A percentile compares a stretch with the other conserved stretches of the same genome.
phyloP scores from a whole-genome alignment of 305 asterid species.

The Solanum chacoense region DNA sequence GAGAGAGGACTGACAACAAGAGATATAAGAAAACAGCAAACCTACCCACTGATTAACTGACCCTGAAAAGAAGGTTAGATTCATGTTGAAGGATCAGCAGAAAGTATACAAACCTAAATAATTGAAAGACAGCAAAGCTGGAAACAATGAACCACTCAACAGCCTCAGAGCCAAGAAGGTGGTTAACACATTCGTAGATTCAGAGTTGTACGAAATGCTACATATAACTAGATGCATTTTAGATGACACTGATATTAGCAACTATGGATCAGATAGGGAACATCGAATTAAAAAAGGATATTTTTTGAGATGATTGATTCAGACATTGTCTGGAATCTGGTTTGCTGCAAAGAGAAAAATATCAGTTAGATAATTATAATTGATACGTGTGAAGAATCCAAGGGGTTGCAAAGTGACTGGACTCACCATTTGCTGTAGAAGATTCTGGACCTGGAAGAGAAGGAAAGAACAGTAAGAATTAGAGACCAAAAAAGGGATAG shows the following conservation, averaged over 20 bases:
- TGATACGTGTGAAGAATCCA: not conserved
- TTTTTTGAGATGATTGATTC: slow-evolving; percentile 64
- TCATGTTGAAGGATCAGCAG: not conserved
- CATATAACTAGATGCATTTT: not conserved
- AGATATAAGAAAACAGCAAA: not conserved
- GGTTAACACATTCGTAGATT: not conserved
- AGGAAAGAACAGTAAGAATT: not conserved
- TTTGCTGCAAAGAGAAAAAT: slow-evolving; percentile 46
- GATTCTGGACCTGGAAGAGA: slow-evolving; percentile 64
- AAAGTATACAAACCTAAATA: not conserved
- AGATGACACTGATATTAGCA: not conserved
- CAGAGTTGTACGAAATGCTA: not conserved
- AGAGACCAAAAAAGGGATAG: not conserved
- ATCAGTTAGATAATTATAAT: not conserved
- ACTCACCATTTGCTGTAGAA: slow-evolving; percentile 92
- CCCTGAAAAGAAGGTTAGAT: not conserved
- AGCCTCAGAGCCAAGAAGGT: not conserved
- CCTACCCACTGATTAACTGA: not conserved
- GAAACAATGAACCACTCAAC: not conserved
- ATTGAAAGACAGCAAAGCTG: not conserved
- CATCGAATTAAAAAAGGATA: slow-evolving; percentile 40
- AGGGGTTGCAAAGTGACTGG: not conserved
- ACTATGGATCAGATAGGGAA: not conserved
- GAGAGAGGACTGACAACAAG: not conserved
- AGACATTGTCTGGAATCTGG: slow-evolving; percentile 79